Conservation (phyloP, 805 yeast genomes). For the Lachancea mirantina region DNA sequence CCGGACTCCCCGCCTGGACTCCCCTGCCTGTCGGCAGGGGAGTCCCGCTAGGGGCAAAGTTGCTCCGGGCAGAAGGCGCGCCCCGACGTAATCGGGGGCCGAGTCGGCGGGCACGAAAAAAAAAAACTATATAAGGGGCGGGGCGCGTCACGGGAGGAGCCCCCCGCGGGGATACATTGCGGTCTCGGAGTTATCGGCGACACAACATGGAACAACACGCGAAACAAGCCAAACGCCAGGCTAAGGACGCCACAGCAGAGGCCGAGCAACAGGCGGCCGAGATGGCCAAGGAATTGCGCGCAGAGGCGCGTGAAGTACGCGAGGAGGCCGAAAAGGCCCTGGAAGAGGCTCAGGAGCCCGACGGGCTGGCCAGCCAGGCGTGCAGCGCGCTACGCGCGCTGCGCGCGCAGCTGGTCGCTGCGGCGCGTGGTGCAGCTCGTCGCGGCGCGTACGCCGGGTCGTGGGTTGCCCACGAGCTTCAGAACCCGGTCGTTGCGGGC, state of each 20-base stretch:
- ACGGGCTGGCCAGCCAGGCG: slow-evolving; percentile 15
- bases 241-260: slow-evolving; percentile 5
- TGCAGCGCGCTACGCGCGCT: slow-evolving; percentile 12
- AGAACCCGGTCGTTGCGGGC: slow-evolving; percentile 55
- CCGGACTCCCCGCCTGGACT: no score
- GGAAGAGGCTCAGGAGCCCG: slow-evolving; percentile 28
- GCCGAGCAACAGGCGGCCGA: slow-evolving; percentile 7
- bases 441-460: slow-evolving; percentile 8
- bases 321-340: slow-evolving; percentile 27
- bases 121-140: no score
- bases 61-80: no score
- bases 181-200: no score
- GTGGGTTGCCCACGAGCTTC: slow-evolving; percentile 35
- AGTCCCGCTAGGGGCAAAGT: no score
- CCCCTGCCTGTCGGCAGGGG: no score
- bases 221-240: slow-evolving; percentile 4
- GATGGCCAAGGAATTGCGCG: slow-evolving; percentile 8
- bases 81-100: no score
- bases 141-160: no score
- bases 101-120: no score
- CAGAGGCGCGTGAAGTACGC: slow-evolving; percentile 12
- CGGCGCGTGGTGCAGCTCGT: slow-evolving; percentile 18
- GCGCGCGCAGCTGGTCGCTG: slow-evolving; percentile 6
- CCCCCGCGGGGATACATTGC: no score
- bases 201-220: slow-evolving; percentile 6